Evolutionary conservation across 129 eudicot species (phyloP).

Genomic region (Deinandra increscens): DNA sequence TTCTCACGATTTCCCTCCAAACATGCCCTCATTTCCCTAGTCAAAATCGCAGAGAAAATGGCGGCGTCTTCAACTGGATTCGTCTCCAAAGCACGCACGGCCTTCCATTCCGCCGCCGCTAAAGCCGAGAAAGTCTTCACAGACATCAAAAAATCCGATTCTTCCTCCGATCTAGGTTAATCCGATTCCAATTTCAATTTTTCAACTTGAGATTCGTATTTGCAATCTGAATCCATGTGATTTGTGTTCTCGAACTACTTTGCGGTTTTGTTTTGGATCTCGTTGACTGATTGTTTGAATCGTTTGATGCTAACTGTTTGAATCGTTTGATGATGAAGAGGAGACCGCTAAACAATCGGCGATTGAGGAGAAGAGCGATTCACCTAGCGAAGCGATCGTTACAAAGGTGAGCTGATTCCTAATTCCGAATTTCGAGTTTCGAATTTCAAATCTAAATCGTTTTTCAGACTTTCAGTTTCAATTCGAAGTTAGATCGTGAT

Average conservation of each 20-base stretch:
- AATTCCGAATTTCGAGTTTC: too few relatives aligned
- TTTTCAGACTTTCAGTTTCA: neutral
- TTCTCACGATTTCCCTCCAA: slow-evolving; percentile 31
- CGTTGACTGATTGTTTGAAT: neutral
- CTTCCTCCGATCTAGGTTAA: slow-evolving; percentile 62
- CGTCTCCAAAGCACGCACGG: slow-evolving; percentile 80
- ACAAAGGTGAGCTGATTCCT: slow-evolving; percentile 42
- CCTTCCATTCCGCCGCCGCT: slow-evolving; percentile 95
- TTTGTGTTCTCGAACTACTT: too few relatives aligned
- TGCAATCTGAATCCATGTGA: neutral
- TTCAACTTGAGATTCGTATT: neutral
- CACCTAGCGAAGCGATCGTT: slow-evolving; percentile 33
- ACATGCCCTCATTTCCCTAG: slow-evolving; percentile 42
- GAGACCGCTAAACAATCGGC: slow-evolving; percentile 41
- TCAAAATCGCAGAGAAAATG: slow-evolving; percentile 45
- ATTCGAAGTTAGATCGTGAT: slow-evolving; percentile 23
- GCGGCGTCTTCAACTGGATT: slow-evolving; percentile 64
- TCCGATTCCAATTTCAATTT: neutral
- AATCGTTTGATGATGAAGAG: slow-evolving; percentile 23
- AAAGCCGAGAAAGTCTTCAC: slow-evolving; percentile 92
- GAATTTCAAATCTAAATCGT: neutral
- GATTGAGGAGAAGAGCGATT: slow-evolving; percentile 36
- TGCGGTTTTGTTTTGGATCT: neutral
- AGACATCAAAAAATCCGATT: slow-evolving; percentile 79
- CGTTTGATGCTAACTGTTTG: slow-evolving; percentile 1